Evolutionary conservation across 2,329 filamentous ascomycete genomes (phyloP), one percentile per base, ranked within the genome.

Genomic region (Didymella pinodella): DNA sequence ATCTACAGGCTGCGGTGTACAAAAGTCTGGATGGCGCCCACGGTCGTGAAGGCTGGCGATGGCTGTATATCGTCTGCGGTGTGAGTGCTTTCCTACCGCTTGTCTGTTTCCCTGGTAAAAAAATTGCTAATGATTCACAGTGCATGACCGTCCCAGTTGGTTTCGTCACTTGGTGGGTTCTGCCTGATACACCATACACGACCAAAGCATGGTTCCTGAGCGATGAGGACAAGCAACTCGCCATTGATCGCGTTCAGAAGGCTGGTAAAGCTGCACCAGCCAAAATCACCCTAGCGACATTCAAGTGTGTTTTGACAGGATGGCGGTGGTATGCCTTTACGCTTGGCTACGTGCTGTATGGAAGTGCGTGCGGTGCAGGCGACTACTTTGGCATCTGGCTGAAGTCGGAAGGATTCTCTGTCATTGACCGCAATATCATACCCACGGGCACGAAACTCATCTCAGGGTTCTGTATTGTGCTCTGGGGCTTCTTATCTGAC

Each of bases 1-100:
- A 54, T 22, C 34, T 54, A 7, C 52, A 54, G 10, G 52, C 52
- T 28, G 52, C 45, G 10, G 52, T 48, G 22, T 44, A 54, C 28
- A 54, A 54, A 12, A 36, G 32, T 18, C 16, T 36, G 14, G 32
- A 36, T n/a, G 32, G 32, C 16, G 32, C 32, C 3, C 32, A 36
- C 7, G 32, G 32, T n/a, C 32, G 8, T 7, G 32, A 36, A 7
- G 32, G 32, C 16, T 36, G 32, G 32, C 32, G 16, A 36, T 36
- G 32, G 32, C 16, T 36, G 16, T 18, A 36, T 7, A 18, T 36
- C 16, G 32, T 36, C 16, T 36, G 32, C 16, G 32, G 32, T 7
- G 32, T 36, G n/a, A 36, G 32, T n/a, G 14, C 32, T 36, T 14
- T 8, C 12, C 12, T 32, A 12, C 12, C 10, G 28, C 7, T 29